Percentiles rank a stretch among this genome's conserved stretches.
These are phyloP conservation scores for Rhamnella rubrinervis DNA, from an alignment of 331 rosid genomes.

Conservation along the genomic window DNA sequence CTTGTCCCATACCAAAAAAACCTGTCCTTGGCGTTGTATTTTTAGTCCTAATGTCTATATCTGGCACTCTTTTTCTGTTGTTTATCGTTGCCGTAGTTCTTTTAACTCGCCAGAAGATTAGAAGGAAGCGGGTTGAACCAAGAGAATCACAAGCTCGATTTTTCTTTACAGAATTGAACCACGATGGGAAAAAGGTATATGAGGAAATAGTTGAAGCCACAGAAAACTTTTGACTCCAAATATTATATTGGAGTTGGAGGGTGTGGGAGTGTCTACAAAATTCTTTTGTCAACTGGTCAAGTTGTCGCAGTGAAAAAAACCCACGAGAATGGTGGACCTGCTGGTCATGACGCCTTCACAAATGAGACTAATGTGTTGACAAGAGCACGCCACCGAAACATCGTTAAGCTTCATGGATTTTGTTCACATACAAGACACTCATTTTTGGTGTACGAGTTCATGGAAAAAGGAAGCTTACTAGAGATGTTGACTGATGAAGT, in stretches of 20 bases:
- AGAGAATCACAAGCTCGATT: neutral
- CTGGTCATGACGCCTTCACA: neutral
- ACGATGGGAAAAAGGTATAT: conserved; percentile 12
- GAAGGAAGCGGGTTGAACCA: too few species aligned
- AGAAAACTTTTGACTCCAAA: conserved; percentile 8
- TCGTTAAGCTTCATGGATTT: conserved; percentile 35
- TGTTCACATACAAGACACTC: conserved; percentile 15
- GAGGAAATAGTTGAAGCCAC: conserved; percentile 29
- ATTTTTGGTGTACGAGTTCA: conserved; percentile 16
- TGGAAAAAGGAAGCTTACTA: conserved; percentile 30
- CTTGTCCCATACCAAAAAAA: conserved; percentile 11
- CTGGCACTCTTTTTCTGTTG: conserved; percentile 2
- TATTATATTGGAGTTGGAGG: conserved; percentile 35
- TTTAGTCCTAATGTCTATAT: neutral
- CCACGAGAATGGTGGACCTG: too few species aligned
- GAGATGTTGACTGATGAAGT: conserved; percentile 14
- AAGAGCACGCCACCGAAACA: conserved; percentile 13
- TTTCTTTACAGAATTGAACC: neutral
- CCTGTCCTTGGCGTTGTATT: neutral
- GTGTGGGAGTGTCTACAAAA: conserved; percentile 46
- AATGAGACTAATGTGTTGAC: conserved; percentile 4
- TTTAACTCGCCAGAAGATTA: too few species aligned
- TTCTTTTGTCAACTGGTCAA: conserved; percentile 3
- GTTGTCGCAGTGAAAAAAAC: neutral
- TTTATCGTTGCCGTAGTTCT: neutral